Conservation (phyloP, 1,284 basidiomycete species). For the Malassezia sp. region DNA sequence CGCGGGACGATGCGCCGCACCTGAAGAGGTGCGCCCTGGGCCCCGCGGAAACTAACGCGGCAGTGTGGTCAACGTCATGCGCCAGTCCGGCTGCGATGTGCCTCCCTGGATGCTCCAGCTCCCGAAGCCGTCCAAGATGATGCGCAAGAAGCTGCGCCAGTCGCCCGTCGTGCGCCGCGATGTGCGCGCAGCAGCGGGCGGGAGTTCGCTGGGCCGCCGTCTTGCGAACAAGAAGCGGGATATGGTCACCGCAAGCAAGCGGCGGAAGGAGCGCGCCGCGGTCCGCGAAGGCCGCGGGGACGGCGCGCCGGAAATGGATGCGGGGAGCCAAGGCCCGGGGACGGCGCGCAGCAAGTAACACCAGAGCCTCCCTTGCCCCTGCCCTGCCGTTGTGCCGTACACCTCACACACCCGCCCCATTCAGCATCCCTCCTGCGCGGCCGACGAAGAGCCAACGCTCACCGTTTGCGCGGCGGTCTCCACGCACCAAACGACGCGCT, state of each 20-base stretch:
- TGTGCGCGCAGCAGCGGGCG: conserved; percentile 31
- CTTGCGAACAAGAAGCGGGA: conserved; percentile 26
- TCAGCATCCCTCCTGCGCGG: background rate
- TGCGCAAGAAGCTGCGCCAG: conserved; percentile 70
- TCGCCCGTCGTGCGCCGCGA: conserved; percentile 56
- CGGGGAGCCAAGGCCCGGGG: too few relatives aligned
- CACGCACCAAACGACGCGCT: conserved; percentile 13
- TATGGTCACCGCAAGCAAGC: conserved; percentile 37
- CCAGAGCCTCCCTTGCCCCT: too few relatives aligned
- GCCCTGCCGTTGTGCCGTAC: too few relatives aligned
- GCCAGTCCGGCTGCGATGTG: conserved; percentile 61
- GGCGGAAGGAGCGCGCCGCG: conserved; percentile 16
- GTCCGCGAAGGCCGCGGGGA: background rate
- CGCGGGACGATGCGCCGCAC: conserved; percentile 78
- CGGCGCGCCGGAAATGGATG: too few relatives aligned
- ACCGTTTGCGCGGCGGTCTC: conserved; percentile 9
- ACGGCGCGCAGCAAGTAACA: too few relatives aligned
- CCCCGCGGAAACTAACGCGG: background rate
- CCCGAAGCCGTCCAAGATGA: conserved; percentile 76
- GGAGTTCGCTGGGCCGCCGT: conserved; percentile 24
- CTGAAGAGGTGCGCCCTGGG: conserved; percentile 63
- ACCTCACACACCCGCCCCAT: too few relatives aligned
- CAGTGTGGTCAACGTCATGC: conserved; percentile 86
- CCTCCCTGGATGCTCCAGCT: conserved; percentile 41
- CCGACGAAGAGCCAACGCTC: conserved; percentile 13